phyloP scores from a whole-genome alignment of 2,329 filamentous ascomycete species.

The Trichoderma koningii region DNA sequence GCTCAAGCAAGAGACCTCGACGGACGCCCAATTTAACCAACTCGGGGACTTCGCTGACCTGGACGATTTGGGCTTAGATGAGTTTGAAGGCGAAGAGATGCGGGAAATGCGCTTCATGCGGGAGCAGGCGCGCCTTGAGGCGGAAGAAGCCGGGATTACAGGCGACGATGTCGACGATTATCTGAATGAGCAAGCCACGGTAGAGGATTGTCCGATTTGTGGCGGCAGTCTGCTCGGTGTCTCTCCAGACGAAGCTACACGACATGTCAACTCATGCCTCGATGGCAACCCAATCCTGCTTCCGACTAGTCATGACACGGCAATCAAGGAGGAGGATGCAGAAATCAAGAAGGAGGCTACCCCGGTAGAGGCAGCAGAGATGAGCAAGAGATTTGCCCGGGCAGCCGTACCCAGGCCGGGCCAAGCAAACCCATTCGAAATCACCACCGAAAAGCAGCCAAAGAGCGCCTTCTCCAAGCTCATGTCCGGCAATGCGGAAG shows the following conservation, averaged over 20 bases:
- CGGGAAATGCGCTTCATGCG: slow-evolving; percentile 71
- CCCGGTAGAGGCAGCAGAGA: slow-evolving; percentile 43
- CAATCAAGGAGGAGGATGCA: not conserved
- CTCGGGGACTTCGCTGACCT: slow-evolving; percentile 45
- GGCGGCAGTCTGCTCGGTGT: slow-evolving; percentile 62
- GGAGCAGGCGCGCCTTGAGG: slow-evolving; percentile 69
- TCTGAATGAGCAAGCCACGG: slow-evolving; percentile 38
- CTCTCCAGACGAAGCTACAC: slow-evolving; percentile 66
- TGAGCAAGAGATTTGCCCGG: slow-evolving; percentile 63
- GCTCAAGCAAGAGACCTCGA: slow-evolving; percentile 39
- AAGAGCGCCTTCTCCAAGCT: slow-evolving; percentile 85
- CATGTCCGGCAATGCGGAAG: slow-evolving; percentile 90
- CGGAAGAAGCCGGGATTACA: slow-evolving; percentile 52
- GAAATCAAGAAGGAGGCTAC: slow-evolving; percentile 20
- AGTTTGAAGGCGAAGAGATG: slow-evolving; percentile 64
- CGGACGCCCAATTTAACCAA: slow-evolving; percentile 40
- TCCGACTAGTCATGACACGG: slow-evolving; percentile 35
- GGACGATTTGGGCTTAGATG: slow-evolving; percentile 59
- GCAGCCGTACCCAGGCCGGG: slow-evolving; percentile 74
- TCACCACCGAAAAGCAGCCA: slow-evolving; percentile 46
- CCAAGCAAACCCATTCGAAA: slow-evolving; percentile 75
- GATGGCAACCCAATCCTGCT: slow-evolving; percentile 74
- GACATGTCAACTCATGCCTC: slow-evolving; percentile 91
- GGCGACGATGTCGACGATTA: slow-evolving; percentile 40
- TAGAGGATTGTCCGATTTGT: slow-evolving; percentile 74